These are phyloP conservation scores for Fusarium compactum DNA, from an alignment of 2,329 filamentous ascomycete species.

Conservation along the genomic window DNA sequence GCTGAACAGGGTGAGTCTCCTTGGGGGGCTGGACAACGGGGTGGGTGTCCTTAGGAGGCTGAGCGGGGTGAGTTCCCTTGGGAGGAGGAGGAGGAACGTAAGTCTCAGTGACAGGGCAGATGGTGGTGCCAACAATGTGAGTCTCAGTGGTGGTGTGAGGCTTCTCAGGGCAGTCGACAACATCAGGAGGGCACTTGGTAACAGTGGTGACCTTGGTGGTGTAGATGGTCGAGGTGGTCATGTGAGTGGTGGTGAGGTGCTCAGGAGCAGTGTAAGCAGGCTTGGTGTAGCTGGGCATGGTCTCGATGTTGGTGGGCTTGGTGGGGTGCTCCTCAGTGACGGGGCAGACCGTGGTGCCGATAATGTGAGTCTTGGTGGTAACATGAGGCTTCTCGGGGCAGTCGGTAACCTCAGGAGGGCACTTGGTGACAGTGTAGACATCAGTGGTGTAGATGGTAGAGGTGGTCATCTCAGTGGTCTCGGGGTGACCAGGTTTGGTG, in stretches of 20 bases:
- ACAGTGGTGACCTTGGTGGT: conserved; percentile 39
- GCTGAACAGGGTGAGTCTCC: conserved; percentile 10
- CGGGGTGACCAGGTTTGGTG: conserved; percentile 6
- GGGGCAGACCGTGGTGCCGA: conserved; percentile 33
- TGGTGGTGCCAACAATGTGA: conserved; percentile 31
- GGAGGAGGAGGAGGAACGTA: conserved; percentile 4
- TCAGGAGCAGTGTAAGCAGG: conserved; percentile 2
- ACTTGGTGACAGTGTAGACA: conserved; percentile 28
- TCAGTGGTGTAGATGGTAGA: conserved; percentile 39
- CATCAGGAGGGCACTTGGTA: conserved; percentile 32
- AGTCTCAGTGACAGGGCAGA: conserved; percentile 39
- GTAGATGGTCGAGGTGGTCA: conserved; percentile 34
- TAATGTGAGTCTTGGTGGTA: conserved; percentile 26
- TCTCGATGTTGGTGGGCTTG: not conserved
- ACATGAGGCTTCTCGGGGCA: conserved; percentile 25
- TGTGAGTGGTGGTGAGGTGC: conserved; percentile 24
- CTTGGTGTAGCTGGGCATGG: conserved; percentile 1
- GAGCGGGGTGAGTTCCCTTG: conserved; percentile 1
- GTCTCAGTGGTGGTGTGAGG: conserved; percentile 35
- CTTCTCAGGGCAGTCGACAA: conserved; percentile 33
- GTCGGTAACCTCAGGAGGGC: conserved; percentile 19
- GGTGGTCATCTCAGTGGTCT: conserved; percentile 31
- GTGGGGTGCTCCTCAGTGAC: conserved; percentile 21
- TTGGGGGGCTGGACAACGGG: conserved; percentile 10
- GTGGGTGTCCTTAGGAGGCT: not conserved